Conservation (phyloP, 176 grass and related monocot species). For the Hordeum marinum region DNA sequence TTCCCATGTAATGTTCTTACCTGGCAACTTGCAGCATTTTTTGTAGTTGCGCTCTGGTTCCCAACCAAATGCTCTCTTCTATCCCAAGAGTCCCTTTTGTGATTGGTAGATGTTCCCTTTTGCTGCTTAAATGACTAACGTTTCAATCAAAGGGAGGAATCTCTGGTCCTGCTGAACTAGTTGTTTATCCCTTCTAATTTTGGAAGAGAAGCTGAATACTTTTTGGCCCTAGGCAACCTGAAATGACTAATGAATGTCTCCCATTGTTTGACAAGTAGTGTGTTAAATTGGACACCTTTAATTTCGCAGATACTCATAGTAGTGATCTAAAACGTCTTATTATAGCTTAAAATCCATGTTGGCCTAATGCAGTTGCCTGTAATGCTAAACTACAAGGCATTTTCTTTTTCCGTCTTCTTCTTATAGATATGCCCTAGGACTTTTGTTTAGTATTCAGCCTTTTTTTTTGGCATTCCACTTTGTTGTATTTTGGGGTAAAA, state of each 20-base stretch:
- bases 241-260: background rate
- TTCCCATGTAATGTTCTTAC: background rate
- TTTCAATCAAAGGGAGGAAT: background rate
- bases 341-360: background rate
- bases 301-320: background rate
- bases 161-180: background rate
- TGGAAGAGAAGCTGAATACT: background rate
- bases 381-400: background rate
- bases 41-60: background rate
- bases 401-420: background rate
- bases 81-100: background rate
- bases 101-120: background rate
- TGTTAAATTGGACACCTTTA: background rate
- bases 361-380: background rate
- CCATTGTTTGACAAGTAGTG: background rate
- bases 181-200: background rate
- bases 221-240: background rate
- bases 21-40: background rate
- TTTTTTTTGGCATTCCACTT: background rate
- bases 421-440: background rate
- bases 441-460: background rate
- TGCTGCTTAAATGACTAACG: background rate
- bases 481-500: slow-evolving; percentile 1
- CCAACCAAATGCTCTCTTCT: background rate
- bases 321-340: background rate